Evolutionary conservation across 768 basidiomycete species (phyloP), one percentile per base, ranked within the genome.

Genomic region (Lanmaoa rubissima): DNA sequence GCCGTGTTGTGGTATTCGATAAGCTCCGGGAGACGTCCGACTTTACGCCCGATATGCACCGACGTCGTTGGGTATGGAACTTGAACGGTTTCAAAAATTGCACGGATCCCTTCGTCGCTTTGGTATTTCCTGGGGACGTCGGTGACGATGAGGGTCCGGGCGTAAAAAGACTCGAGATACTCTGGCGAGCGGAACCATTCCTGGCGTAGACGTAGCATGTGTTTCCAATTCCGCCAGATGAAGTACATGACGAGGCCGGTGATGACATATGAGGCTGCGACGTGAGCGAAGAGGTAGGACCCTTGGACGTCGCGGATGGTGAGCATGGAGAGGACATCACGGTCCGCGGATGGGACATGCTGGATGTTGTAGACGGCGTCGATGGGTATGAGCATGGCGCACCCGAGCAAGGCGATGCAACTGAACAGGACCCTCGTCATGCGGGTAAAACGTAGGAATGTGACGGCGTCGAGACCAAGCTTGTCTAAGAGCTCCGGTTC

Each of bases 1-100:
- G 92, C 88, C 52, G 85, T 76, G 71, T 98, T 98, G 72, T 95
- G 92, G 64, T 86, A 89, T 54, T 96, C 90, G 60, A 99, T 91
- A 54, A 97, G 77, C 57, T 93, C 87, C 0, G 97, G 94, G 16
- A 98, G 85, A 54, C 85, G 81, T 28, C 94, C 96, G 35, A 98
- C 88, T 62, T 83, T 84, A 21, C 93, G 85, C 24, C 93, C 89
- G 50, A 95, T 87, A 72, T 94, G 92, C 7, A 95, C 93, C 24
- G 90, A 87, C 2, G 92, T 93, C 0, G 94, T 94, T 1, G 93
- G 93, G 70, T 96, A 95, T 14, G 94, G 94, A 8, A 94, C 83
- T 54, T 83, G 80, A 14, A 88, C 75, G 11, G 77, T 77, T 61
- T 89, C 83, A 69, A 96, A 92, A 51, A 95, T 83, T 4, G 79